phyloP scores from a whole-genome alignment of 1,284 basidiomycete genomes.

The Malassezia pachydermatis region DNA sequence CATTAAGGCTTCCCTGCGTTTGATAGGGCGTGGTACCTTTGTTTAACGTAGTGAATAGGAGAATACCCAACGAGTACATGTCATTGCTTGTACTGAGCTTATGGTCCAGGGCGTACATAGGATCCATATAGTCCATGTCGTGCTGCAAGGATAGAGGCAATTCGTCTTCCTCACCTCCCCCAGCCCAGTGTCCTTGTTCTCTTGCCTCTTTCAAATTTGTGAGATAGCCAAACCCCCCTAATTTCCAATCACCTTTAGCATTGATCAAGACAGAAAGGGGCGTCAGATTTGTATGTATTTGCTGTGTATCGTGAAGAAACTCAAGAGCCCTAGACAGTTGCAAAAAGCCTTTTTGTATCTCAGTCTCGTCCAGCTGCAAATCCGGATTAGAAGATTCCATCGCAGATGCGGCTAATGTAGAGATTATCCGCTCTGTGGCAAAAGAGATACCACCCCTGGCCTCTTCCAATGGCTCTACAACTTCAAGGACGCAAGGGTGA shows the following conservation, averaged over 20 bases:
- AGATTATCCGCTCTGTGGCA: conserved; percentile 64
- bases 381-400: conserved; percentile 21
- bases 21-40: conserved; percentile 78
- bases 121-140: conserved; percentile 86
- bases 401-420: conserved; percentile 23
- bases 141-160: conserved; percentile 80
- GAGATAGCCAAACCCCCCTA: conserved; percentile 73
- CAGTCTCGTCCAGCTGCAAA: conserved; percentile 44
- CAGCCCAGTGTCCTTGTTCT: neutral
- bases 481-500: conserved; percentile 92
- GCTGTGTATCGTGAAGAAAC: conserved; percentile 79
- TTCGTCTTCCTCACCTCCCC: conserved; percentile 56
- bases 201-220: conserved; percentile 58
- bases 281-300: conserved; percentile 83
- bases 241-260: conserved; percentile 89
- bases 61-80: conserved; percentile 83
- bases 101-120: conserved; percentile 88
- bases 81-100: conserved; percentile 71
- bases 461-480: conserved; percentile 96
- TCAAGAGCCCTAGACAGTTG: conserved; percentile 77
- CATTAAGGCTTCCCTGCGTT: conserved; percentile 71
- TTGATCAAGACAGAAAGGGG: conserved; percentile 52
- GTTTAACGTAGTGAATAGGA: conserved; percentile 67
- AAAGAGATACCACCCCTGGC: conserved; percentile 72
- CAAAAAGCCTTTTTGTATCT: conserved; percentile 93